Base-by-base conservation (phyloP, 2,329 filamentous ascomycete species). In the Chaetomiaceae sp. region DNA sequence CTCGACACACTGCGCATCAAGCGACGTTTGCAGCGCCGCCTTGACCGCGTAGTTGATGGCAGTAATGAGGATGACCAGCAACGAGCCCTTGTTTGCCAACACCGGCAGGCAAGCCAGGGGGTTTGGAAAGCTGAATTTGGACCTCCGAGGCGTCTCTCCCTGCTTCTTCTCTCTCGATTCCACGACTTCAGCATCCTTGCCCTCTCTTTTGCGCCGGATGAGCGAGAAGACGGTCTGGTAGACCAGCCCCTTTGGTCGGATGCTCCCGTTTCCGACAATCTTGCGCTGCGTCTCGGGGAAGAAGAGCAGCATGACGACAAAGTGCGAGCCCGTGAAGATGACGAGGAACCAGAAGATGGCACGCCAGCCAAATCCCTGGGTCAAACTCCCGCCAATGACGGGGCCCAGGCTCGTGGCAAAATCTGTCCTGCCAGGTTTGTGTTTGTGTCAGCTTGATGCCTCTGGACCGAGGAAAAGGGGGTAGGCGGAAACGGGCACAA, bases 271-370 rank as follows among this genome's bases (percentile, higher is more conserved):
- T 7, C 72, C 79, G 0, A 82, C 79, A 17, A 76, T 65, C 16
- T 62, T 63, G 16, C 70, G 64, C 51, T 73, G 73, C 0, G 76
- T 80, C 53, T 80, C 75, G 0, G 81, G 82, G 19, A 83, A 68
- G 35, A 82, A 73, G 0, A 75, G 23, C 1, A 72, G 37, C 6
- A 79, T 60, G 0, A 75, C 55, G 0, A 75, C 45, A 3, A 77
- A 58, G 20, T 74, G 66, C 0, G 72, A 67, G 0, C 63, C 65
- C 0, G 64, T 58, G 1, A 70, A 56, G 8, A 84, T 81, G 10
- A 73, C 66, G 12, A 85, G 64, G 48, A 83, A 81, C 79, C 81
- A 84, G 58, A 85, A 85, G 23, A 83, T 78, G 27, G 72, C 69
- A 27, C 75, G 68, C 81, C 82, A 85, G 1, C 78, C 78, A 0